Evolutionary conservation across 2,329 filamentous ascomycete genomes (phyloP).

Genomic region (Neocucurbitaria cava): DNA sequence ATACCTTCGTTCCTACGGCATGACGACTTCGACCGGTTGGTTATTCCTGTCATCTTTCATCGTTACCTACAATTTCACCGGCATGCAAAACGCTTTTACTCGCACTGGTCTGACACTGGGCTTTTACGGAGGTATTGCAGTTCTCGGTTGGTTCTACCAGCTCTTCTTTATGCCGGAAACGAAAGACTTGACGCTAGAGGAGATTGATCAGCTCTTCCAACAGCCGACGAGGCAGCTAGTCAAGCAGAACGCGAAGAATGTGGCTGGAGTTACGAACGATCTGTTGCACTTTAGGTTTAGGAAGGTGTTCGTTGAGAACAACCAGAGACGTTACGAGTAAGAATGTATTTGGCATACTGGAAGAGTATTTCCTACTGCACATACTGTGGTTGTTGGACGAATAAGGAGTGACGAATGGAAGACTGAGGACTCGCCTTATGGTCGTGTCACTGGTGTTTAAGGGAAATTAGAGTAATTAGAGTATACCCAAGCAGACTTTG

Average conservation of each 20-base stretch:
- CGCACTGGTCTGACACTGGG: conserved; percentile 70
- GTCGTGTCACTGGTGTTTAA: too few species aligned
- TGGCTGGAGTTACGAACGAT: conserved; percentile 54
- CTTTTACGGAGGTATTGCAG: conserved; percentile 77
- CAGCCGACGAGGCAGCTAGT: conserved; percentile 69
- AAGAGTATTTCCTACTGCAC: neutral
- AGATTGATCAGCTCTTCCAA: conserved; percentile 73
- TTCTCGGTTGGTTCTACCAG: conserved; percentile 75
- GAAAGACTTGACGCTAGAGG: conserved; percentile 72
- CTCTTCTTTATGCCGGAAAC: conserved; percentile 79
- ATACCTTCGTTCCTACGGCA: conserved; percentile 74
- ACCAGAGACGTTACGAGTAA: conserved; percentile 24
- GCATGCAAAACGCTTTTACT: conserved; percentile 73
- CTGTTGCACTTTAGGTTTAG: conserved; percentile 53
- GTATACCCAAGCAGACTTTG: too few species aligned
- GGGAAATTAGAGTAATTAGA: too few species aligned
- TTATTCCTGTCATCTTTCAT: conserved; percentile 76
- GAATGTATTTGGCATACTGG: neutral
- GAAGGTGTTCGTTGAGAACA: conserved; percentile 56
- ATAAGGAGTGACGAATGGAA: too few species aligned
- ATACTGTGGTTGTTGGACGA: neutral
- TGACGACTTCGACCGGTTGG: conserved; percentile 72
- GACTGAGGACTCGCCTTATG: too few species aligned
- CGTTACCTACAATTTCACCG: conserved; percentile 77
- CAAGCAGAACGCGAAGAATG: conserved; percentile 51